Base-by-base conservation (phyloP, 1,139 yeast species). In the Pichia sp. region DNA sequence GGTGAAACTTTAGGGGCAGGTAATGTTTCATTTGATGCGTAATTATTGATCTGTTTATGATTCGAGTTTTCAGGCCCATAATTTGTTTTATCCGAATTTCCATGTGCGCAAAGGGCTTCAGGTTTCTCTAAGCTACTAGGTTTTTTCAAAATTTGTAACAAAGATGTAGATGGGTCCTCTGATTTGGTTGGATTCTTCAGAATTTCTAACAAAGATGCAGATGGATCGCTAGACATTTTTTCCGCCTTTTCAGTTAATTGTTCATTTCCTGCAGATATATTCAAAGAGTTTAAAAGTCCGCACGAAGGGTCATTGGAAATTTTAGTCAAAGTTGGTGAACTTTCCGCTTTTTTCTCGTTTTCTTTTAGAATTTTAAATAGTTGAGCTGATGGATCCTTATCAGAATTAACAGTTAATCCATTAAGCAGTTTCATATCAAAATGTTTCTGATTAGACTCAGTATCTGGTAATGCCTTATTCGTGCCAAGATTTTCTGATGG, bases 121-220 rank as follows among this genome's bases (percentile, higher is more conserved):
- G 46, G n/a, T n/a, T n/a, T n/a, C n/a, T n/a, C 12, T 17, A 24
- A 10, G 3, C 18, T 20, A 18, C 41, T 34, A 23, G 47, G 39
- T 2, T 30, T 43, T 20, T 51, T 47, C 38, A 51, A 39, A 12
- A 52, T 22, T 28, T 42, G 39, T 28, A 50, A 40, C 25, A 49
- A 38, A 15, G 36, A 35, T 11, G 40, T 36, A 14, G 50, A 42
- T 10, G 39, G 39, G 32, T 42, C 39, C n/a, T 12, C 18, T 12
- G 36, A 8, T 11, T 21, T n/a, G 8, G 18, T 31, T 7, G 12
- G 22, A 9, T 10, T 14, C 33, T 20, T 31, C 19, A 33, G 23
- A 6, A 4, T 31, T 11, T 31, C 5, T 9, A 31, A 25, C 12
- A 21, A 21, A 21, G 11, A 7, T 22, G 6, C n/a, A 14, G 34